Conservation (phyloP, 352 stramenopile species). For the Globisporangium takayamanum region DNA sequence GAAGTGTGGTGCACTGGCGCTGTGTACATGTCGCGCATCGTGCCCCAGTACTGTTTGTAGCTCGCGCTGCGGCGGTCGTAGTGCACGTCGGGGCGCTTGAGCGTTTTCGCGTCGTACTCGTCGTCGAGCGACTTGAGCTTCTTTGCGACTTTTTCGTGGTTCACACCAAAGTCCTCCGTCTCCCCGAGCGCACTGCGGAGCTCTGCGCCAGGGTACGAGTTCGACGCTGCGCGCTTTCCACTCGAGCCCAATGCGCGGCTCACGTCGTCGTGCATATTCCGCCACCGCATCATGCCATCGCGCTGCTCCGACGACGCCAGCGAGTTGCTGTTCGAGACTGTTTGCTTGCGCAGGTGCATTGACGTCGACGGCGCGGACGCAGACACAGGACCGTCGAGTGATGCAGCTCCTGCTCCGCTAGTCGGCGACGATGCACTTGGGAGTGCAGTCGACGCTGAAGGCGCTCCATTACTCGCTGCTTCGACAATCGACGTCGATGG, state of each 20-base stretch:
- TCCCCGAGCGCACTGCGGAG: constrained; percentile 16
- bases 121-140: constrained; percentile 68
- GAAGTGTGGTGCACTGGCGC: constrained; percentile 6
- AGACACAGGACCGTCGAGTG: background rate
- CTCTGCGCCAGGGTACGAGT: constrained; percentile 5
- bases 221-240: constrained; percentile 1
- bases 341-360: background rate
- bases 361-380: background rate
- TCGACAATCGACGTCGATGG: background rate
- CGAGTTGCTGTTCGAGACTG: background rate
- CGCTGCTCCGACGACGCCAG: constrained; percentile 2
- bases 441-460: background rate
- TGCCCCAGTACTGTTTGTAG: constrained; percentile 75
- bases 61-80: constrained; percentile 40
- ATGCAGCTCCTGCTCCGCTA: background rate
- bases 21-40: constrained; percentile 57
- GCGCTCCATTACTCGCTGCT: background rate
- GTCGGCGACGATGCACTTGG: background rate
- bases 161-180: constrained; percentile 45
- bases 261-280: constrained; percentile 72
- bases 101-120: constrained; percentile 62
- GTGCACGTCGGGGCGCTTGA: constrained; percentile 28
- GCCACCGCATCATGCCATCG: constrained; percentile 40
- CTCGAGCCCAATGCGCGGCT: constrained; percentile 33
- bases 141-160: constrained; percentile 63